Evolutionary conservation across 495 filamentous ascomycete genomes (phyloP), one percentile per base, ranked within the genome.

Genomic region (Sporormia fimetaria): DNA sequence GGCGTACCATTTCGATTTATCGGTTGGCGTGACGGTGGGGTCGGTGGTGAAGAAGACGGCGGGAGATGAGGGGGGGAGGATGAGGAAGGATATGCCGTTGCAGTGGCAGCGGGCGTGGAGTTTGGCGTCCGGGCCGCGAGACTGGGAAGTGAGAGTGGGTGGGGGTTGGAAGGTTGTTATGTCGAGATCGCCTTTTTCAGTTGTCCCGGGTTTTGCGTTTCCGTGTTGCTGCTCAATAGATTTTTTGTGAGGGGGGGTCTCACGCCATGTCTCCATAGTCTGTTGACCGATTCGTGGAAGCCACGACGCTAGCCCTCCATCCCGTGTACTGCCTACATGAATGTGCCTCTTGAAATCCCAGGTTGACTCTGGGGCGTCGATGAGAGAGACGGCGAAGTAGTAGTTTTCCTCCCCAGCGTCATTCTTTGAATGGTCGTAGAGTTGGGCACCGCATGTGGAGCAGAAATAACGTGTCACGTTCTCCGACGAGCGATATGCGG

Each of bases 381-480:
- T 48, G 16, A 47, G 58, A 14, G 65, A 52, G 7, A 68, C 47
- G 29, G 65, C 66, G 16, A 58, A 66, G 23, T 49, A 37, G 22
- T 36, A 45, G 17, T 44, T 18, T 34, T 30, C 7, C 28, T 25
- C 16, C 29, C 75, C 74, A 16, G 17, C 11, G 8, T 45, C 37
- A 1, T 11, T 24, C 6, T 24, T 24, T 20, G 24, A 34, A 6
- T 27, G 16, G 15, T 52, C 49, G 0, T 42, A 12, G 45, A 76
- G 62, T 48, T 81, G 76, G 21, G 74, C 70, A 12, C 80, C 80
- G 45, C 81, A 87, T 2, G 58, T 73, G 6, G 47, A 49, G 56
- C 82, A 87, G 56, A 82, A 83, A 44, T 71, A 75, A 12, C 74
- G 73, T 16, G 59, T 66, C 9, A 70, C 33, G n/a, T 63, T 48